Evolutionary conservation across 2,329 filamentous ascomycete genomes (phyloP).

Genomic region (Talaromyces sp.): DNA sequence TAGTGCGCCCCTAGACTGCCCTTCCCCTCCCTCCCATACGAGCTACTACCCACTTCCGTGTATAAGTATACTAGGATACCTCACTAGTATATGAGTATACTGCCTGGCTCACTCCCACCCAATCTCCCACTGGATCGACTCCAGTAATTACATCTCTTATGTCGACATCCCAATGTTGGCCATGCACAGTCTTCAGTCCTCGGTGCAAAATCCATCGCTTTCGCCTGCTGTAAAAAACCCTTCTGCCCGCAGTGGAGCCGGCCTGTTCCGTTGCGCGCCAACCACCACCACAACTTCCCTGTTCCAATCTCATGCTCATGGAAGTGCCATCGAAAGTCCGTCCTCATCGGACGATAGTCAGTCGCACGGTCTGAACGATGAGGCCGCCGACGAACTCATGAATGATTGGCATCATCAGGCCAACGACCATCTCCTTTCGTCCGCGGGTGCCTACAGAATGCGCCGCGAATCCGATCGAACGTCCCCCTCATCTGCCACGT

Average conservation of each 20-base stretch:
- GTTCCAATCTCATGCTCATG: conserved; percentile 12
- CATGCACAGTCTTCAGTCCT: conserved; percentile 32
- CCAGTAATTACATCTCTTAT: conserved; percentile 4
- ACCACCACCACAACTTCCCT: conserved; percentile 14
- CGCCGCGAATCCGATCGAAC: conserved; percentile 17
- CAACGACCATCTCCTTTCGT: conserved; percentile 21
- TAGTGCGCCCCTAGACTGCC: conserved; percentile 1
- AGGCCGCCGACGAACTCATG: conserved; percentile 26
- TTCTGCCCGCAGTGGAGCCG: conserved; percentile 15
- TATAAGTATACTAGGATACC: not conserved
- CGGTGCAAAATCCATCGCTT: conserved; percentile 21
- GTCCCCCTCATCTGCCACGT: conserved; percentile 22
- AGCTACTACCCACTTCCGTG: not conserved
- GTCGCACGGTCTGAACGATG: conserved; percentile 31
- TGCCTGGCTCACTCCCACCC: not conserved
- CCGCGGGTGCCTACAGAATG: conserved; percentile 14
- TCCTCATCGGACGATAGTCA: conserved; percentile 27
- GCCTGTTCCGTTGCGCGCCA: conserved; percentile 17
- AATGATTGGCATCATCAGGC: conserved; percentile 11
- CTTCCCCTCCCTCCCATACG: not conserved
- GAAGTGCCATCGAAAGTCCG: conserved; percentile 21
- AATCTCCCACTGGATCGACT: conserved; percentile 9
- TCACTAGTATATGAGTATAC: not conserved
- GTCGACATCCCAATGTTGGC: conserved; percentile 32
- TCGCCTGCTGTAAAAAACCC: conserved; percentile 12